Percentiles rank a stretch among this genome's conserved stretches.
Conservation (phyloP, 192 early-diverging fungal genomes). For the Backusella macrospora region DNA sequence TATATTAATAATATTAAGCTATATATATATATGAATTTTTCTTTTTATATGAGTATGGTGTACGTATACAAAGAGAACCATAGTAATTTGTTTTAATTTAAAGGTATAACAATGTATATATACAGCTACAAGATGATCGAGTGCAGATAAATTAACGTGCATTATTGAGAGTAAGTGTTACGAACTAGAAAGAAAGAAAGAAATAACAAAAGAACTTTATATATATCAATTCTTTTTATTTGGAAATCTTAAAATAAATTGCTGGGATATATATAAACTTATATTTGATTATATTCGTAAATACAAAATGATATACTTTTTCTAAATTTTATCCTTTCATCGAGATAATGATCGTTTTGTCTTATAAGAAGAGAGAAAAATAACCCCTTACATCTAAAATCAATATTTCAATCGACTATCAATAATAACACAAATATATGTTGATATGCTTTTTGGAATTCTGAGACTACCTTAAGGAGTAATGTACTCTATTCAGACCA, state of each 20-base stretch:
- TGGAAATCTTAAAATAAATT: not conserved
- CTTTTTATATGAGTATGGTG: not conserved
- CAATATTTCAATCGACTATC: not conserved
- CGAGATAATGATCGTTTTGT: not conserved
- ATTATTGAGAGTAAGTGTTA: not conserved
- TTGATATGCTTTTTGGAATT: conserved; percentile 4
- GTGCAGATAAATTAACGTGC: not conserved
- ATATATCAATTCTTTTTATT: not conserved
- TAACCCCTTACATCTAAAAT: not conserved
- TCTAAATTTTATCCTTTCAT: not conserved
- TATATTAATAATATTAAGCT: not conserved
- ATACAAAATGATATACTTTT: not conserved
- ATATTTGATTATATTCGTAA: not conserved
- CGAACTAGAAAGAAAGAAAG: not conserved
- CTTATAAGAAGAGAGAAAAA: not conserved
- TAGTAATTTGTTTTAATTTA: not conserved
- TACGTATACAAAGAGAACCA: not conserved
- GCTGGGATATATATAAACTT: not conserved
- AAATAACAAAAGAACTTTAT: not conserved
- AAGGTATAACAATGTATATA: not conserved
- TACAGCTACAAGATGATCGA: not conserved
- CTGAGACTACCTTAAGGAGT: conserved; percentile 1
- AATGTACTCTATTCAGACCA: not conserved
- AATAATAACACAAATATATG: not conserved
- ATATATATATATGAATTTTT: not conserved